phyloP scores from a whole-genome alignment of 768 basidiomycete genomes.

The Hypholoma sublateritium region DNA sequence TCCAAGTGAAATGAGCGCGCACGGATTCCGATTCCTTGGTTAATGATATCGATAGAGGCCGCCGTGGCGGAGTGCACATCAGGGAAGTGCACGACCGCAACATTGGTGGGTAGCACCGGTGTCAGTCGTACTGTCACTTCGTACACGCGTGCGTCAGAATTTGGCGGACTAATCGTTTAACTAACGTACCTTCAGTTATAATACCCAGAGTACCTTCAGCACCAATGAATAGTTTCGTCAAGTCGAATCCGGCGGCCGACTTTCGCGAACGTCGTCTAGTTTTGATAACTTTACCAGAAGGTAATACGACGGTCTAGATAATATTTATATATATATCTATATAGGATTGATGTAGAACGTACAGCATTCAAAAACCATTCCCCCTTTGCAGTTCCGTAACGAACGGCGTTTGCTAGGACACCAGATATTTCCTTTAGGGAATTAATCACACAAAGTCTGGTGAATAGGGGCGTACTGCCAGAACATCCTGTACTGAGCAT shows the following conservation, averaged over 20 bases:
- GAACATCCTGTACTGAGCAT: constrained; percentile 88
- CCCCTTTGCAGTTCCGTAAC: constrained; percentile 79
- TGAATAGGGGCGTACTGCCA: constrained; percentile 51
- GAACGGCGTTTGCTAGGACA: constrained; percentile 66
- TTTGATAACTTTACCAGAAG: constrained; percentile 88
- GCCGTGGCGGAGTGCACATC: constrained; percentile 69
- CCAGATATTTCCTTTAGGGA: not conserved
- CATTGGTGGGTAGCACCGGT: constrained; percentile 76
- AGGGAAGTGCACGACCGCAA: constrained; percentile 81
- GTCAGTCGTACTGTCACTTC: constrained; percentile 80
- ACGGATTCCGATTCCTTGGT: constrained; percentile 75
- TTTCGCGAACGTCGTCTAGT: constrained; percentile 77
- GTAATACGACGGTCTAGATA: constrained; percentile 81
- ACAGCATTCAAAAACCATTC: constrained; percentile 91
- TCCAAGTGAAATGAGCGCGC: constrained; percentile 23
- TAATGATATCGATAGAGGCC: constrained; percentile 70
- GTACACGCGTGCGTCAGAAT: not conserved
- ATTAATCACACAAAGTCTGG: not conserved
- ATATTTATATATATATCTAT: not conserved
- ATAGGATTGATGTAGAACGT: constrained; percentile 4
- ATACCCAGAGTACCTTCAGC: constrained; percentile 81
- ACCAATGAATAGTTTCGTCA: constrained; percentile 83
- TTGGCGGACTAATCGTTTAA: not conserved
- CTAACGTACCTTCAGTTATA: constrained; percentile 68
- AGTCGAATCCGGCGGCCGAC: constrained; percentile 84